These are phyloP conservation scores for Epichloe amarillans DNA, from an alignment of 2,329 filamentous ascomycete genomes.

Conservation along the genomic window DNA sequence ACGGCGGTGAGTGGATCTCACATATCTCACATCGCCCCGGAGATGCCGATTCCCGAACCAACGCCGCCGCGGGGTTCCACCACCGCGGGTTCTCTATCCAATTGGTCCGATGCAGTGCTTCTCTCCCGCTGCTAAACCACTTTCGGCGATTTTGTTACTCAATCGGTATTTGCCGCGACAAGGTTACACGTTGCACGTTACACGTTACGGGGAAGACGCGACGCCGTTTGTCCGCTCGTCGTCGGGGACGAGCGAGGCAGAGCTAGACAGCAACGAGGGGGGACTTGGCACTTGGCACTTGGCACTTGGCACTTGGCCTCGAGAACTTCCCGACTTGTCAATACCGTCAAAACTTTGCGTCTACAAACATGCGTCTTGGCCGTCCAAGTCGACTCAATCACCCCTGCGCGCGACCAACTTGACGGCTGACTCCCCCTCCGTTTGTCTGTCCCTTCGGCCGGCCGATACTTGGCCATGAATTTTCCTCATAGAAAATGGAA, in stretches of 20 bases:
- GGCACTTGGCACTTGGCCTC: not conserved
- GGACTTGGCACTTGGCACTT: not conserved
- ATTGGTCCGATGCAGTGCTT: too few relatives aligned
- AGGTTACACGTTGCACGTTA: not conserved
- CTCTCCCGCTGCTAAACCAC: too few relatives aligned
- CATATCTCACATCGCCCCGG: not conserved
- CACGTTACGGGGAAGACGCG: too few relatives aligned
- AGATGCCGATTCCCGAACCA: slow-evolving; percentile 5
- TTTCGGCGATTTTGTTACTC: slow-evolving; percentile 15
- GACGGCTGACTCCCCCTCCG: too few relatives aligned
- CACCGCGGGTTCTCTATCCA: not conserved
- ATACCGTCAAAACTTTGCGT: not conserved
- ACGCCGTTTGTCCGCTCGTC: not conserved
- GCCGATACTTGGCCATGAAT: not conserved
- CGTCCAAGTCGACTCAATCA: not conserved
- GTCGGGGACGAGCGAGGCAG: not conserved
- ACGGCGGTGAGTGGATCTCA: too few relatives aligned
- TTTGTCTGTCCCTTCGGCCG: not conserved
- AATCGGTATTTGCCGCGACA: slow-evolving; percentile 4
- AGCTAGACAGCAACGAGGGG: not conserved
- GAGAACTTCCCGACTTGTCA: not conserved
- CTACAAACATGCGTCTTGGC: not conserved
- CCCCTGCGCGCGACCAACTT: not conserved
- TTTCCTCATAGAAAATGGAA: slow-evolving; percentile 26
- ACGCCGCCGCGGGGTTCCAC: not conserved